Evolutionary conservation across 176 grass and related monocot genomes (phyloP).

Genomic region (Cenchrus americanus): DNA sequence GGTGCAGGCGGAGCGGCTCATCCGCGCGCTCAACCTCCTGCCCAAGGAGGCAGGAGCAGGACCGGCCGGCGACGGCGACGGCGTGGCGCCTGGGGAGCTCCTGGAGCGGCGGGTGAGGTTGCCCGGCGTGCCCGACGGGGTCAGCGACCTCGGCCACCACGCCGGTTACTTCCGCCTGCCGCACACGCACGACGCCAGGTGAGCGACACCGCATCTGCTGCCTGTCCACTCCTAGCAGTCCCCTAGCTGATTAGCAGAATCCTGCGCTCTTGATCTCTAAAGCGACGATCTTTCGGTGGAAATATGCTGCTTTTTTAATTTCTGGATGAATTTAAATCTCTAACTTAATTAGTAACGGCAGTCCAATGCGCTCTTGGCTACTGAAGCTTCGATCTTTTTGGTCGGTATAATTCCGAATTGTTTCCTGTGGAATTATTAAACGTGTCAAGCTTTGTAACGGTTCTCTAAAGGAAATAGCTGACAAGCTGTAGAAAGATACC

Average conservation of each 20-base stretch:
- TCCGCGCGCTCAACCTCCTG: slow-evolving; percentile 81
- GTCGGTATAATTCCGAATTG: neutral
- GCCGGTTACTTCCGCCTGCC: slow-evolving; percentile 94
- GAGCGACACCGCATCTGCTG: slow-evolving; percentile 18
- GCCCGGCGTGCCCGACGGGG: slow-evolving; percentile 47
- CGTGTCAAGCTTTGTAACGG: neutral
- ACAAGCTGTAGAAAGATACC: neutral
- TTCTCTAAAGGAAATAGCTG: neutral
- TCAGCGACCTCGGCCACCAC: slow-evolving; percentile 76
- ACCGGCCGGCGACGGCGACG: neutral
- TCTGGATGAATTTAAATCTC: neutral
- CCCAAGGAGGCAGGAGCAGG: slow-evolving; percentile 44
- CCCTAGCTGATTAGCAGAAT: neutral
- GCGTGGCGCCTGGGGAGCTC: slow-evolving; percentile 46
- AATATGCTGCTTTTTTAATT: neutral
- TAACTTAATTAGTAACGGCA: neutral
- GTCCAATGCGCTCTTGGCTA: neutral
- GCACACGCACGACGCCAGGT: slow-evolving; percentile 83
- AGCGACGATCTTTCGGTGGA: neutral
- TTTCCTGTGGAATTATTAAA: neutral
- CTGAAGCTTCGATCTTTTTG: neutral
- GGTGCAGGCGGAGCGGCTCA: slow-evolving; percentile 70
- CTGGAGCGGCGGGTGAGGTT: slow-evolving; percentile 66
- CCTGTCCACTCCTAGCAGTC: no score
- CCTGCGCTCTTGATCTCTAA: neutral